Evolutionary conservation across 805 yeast species (phyloP), one percentile per base, ranked within the genome.

Genomic region (Brettanomyces naardenensis): DNA sequence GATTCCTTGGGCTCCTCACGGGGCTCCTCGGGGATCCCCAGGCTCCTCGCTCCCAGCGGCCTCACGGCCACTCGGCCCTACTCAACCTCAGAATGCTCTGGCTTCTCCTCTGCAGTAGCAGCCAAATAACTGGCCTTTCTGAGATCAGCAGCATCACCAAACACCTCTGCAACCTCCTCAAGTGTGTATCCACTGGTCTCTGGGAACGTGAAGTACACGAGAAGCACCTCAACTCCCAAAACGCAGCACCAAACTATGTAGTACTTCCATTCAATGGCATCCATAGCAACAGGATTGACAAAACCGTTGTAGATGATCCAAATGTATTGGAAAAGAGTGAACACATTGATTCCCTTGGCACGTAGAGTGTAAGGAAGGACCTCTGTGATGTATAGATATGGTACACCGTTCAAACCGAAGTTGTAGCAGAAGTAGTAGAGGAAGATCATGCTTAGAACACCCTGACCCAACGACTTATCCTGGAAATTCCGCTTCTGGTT

Each of bases 401-500:
- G 71, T 38, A 69, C 58, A 36, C 74, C 74, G 40, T 68, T 66
- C 37, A 57, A 48, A 28, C 69, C 70, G 31, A 62, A 52, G 46
- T 66, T 59, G 54, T 69, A 71, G 29, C 61, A 57, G 37, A 54
- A 47, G 52, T 63, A 61, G 64, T 59, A 69, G 29, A 71, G 48
- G 62, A 70, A 72, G 38, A 73, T 71, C 74, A 72, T 66, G 6
- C 72, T 72, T n/a, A 52, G 34, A 13, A 47, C 35, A 19, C 43
- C 46, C 39, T 48, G 38, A 28, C 46, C 37, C 26, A 42, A 37
- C 22, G 77, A 69, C 19, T 35, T 34, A 20, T 38, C 37, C 1
- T 31, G 18, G 29, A 33, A 33, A 4, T 33, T 33, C 6, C 36
- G 28, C 18, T 33, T 18, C 28, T 33, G 30, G 25, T 35, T 35